These are phyloP conservation scores for Alectoria sarmentosa DNA, from an alignment of 495 filamentous ascomycete genomes.

Conservation along the genomic window DNA sequence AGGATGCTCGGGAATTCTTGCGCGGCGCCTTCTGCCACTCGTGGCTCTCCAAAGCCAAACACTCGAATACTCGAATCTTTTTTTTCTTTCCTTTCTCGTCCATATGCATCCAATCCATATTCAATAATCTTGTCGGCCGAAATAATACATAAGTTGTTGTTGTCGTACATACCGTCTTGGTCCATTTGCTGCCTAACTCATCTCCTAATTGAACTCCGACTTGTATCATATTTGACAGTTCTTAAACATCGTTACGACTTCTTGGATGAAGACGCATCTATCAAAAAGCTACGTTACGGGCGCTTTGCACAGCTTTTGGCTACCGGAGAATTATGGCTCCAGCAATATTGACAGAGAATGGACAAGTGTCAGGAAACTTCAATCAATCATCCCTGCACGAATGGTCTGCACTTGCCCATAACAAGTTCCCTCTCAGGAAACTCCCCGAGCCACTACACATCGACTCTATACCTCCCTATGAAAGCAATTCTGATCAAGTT, in stretches of 20 bases:
- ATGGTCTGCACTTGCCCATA: neutral
- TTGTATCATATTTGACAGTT: neutral
- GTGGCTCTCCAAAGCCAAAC: neutral
- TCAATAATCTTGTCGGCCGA: neutral
- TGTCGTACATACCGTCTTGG: neutral
- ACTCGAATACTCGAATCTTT: neutral
- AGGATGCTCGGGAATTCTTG: neutral
- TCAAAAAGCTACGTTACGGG: neutral
- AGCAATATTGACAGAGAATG: neutral
- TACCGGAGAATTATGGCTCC: neutral
- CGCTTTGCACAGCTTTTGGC: neutral
- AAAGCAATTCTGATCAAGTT: constrained; percentile 1
- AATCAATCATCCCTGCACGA: neutral
- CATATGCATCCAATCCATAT: neutral
- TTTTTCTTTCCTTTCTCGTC: neutral
- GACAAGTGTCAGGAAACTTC: neutral
- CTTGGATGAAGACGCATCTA: neutral
- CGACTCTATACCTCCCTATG: neutral
- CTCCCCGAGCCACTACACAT: neutral
- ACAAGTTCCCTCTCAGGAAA: neutral
- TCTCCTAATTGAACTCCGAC: neutral
- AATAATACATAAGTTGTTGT: neutral
- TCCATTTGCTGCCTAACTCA: neutral
- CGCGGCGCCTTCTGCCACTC: neutral
- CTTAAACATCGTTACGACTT: neutral